phyloP scores from a whole-genome alignment of 345 rosid species.

The Boechera divaricarpa region DNA sequence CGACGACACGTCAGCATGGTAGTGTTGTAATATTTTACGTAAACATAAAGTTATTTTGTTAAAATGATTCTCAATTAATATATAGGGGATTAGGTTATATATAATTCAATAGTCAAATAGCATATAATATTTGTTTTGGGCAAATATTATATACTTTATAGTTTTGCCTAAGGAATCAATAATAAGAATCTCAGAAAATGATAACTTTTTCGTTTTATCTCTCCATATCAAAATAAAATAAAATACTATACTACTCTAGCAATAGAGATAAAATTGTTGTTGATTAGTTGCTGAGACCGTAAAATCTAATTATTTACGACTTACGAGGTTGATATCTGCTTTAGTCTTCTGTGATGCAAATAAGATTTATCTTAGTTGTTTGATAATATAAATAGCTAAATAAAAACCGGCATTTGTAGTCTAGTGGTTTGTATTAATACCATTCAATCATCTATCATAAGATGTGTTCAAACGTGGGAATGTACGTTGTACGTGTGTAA shows the following conservation, averaged over 20 bases:
- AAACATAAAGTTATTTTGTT: too few species aligned
- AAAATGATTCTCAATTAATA: too few species aligned
- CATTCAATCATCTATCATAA: too few species aligned
- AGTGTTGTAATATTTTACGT: too few species aligned
- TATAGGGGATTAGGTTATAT: not conserved
- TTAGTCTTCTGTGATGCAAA: too few species aligned
- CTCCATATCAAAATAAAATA: not conserved
- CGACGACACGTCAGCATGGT: too few species aligned
- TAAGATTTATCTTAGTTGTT: too few species aligned
- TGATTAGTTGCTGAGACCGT: not conserved
- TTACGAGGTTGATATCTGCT: not conserved
- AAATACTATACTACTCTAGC: not conserved
- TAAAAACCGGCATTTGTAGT: not conserved
- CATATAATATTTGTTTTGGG: not conserved
- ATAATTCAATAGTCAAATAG: conserved; percentile 9
- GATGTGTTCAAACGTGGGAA: too few species aligned
- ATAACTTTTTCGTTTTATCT: not conserved
- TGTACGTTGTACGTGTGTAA: not conserved
- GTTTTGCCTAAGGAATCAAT: conserved; percentile 14
- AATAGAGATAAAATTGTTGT: not conserved
- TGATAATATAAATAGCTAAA: too few species aligned
- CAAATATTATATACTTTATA: not conserved
- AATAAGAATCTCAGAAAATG: conserved; percentile 9
- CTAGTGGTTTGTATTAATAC: not conserved
- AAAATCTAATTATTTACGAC: not conserved